Evolutionary conservation across 2,329 filamentous ascomycete genomes (phyloP), one percentile per base, ranked within the genome.

Genomic region (Monilinia fructicola): DNA sequence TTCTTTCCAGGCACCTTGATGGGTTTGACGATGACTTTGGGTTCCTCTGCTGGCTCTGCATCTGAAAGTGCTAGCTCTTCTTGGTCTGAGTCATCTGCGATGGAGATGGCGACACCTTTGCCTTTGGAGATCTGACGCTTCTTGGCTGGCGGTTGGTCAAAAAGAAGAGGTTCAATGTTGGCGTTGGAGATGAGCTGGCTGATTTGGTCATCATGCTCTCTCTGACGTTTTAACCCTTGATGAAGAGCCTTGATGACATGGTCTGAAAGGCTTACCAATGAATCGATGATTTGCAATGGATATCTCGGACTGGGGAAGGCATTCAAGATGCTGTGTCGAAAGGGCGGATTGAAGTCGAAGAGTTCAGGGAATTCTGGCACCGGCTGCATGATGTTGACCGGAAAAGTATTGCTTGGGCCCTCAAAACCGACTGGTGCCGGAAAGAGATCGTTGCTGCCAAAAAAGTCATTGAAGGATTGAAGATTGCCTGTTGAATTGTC

Each of bases 211-310:
- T 61, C 58, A 18, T 50, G n/a, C 10, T 61, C 58, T 61, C 58
- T 61, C 42, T 11, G 28, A 50, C 53, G 31, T 38, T 48, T 66
- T 4, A 48, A 23, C 9, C 42, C 65, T 35, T 66, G 52, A 9
- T 23, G 14, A 63, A 66, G 59, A 14, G 40, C 65, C 18, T 14
- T 16, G 4, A 46, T 16, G 7, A 66, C 16, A 21, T 44, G 16
- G 56, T 5, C 28, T 16, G 42, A 31, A 4, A 66, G 69, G 55
- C 28, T 60, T 23, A 54, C 52, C 23, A 66, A 40, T 11, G 54
- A 44, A 46, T 74, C 73, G 26, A 74, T 73, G 54, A 73, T 52
- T 21, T 54, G 62, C 31, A 74, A 68, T 44, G 73, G 69, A 4
- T 66, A 67, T 11, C 42, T 54, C 38, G 72, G 59, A 42, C 52